Evolutionary conservation across 2,329 filamentous ascomycete genomes (phyloP), one percentile per base, ranked within the genome.

Genomic region (Monosporascus ibericus): DNA sequence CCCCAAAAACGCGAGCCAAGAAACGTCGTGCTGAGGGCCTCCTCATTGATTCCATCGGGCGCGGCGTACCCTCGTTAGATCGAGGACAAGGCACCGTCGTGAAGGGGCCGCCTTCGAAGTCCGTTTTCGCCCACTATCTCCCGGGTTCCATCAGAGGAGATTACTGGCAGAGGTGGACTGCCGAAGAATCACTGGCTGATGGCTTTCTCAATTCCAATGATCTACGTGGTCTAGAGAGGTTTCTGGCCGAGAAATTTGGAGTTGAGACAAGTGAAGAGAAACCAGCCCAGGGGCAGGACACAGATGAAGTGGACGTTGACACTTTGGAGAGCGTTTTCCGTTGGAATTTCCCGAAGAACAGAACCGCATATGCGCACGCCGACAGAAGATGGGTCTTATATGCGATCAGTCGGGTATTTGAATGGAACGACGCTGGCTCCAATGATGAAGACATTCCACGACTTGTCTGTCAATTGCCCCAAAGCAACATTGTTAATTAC

Each of bases 41-140:
- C 7, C 71, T 92, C 25, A 86, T 88, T 36, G 87, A 92, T 63
- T 87, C 87, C 0, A 81, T 92, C 50, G 86, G 87, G 2, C 85
- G 85, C 54, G 87, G 86, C 3, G 71, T 80, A 5, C 62, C 74
- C 1, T 68, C 70, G 11, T 61, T 71, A 4, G 71, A 73, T n/a
- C 42, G 57, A 59, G 71, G 18, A 49, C 63, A 6, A 72, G 73
- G 55, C 22, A 52, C 22, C 30, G 69, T 63, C 51, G 5, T 67
- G 66, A 54, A 60, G 60, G 34, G 50, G 50, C 68, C 69, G 5
- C 63, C 62, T 2, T 52, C 64, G 6, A 47, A 60, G 5, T 69
- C 66, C 1, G 59, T 67, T 36, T 72, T 72, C 51, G 76, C 56
- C 1, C 68, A 68, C 27, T 68, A 68, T 48, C 56, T 75, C 7